Percentiles rank a stretch among this genome's conserved stretches.
phyloP scores from a whole-genome alignment of 345 rosid species.

The Eucalyptus marginata region DNA sequence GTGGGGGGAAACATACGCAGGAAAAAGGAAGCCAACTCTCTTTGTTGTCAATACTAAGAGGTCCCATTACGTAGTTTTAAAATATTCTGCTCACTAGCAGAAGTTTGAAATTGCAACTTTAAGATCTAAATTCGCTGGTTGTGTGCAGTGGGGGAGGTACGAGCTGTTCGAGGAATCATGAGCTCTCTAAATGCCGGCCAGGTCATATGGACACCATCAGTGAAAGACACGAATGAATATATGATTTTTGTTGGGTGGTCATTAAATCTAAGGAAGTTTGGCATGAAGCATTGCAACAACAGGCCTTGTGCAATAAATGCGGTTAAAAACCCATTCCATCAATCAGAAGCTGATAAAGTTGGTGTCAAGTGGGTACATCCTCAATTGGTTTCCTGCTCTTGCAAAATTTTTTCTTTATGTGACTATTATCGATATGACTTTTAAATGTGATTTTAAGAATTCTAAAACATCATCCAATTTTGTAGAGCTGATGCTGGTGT shows the following conservation, averaged over 20 bases:
- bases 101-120: background rate
- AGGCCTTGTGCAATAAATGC: conserved; percentile 76
- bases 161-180: conserved; percentile 48
- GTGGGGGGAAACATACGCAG: too few relatives aligned
- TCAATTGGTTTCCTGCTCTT: background rate
- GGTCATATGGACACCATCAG: conserved; percentile 81
- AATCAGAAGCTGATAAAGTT: conserved; percentile 8
- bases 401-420: background rate
- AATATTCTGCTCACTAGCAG: background rate
- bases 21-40: conserved; percentile 70
- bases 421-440: background rate
- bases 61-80: conserved; percentile 1
- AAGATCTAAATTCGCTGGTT: background rate
- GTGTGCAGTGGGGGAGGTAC: conserved; percentile 61
- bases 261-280: conserved; percentile 65
- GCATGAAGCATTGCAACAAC: conserved; percentile 74
- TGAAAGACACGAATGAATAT: conserved; percentile 26
- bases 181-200: conserved; percentile 77
- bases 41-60: conserved; percentile 55
- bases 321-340: conserved; percentile 19
- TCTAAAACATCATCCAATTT: background rate
- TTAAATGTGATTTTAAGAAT: background rate
- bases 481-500: conserved; percentile 40
- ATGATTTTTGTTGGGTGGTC: conserved; percentile 89
- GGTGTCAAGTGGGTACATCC: conserved; percentile 40